These are phyloP conservation scores for Xanthoconium purpureum DNA, from an alignment of 768 basidiomycete genomes.

Conservation along the genomic window DNA sequence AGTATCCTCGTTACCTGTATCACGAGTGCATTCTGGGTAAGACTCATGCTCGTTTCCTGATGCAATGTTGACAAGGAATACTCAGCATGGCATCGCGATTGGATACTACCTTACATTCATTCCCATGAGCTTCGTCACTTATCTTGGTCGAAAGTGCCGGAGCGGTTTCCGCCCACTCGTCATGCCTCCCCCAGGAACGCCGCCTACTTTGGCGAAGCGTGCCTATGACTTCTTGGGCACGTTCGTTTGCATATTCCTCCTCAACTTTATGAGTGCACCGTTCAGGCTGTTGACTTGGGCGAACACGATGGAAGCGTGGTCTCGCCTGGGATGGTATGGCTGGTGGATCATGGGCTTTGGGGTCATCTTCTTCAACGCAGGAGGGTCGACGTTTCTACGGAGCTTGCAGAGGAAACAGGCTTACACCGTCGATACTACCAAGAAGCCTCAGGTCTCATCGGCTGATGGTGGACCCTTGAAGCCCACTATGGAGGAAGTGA, in stretches of 20 bases:
- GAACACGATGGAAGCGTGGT: constrained; percentile 68
- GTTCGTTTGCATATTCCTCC: constrained; percentile 52
- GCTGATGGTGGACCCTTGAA: neutral
- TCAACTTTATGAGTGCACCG: constrained; percentile 81
- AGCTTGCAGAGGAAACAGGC: constrained; percentile 43
- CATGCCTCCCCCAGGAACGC: constrained; percentile 46
- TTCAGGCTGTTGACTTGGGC: constrained; percentile 75
- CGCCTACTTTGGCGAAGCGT: constrained; percentile 51
- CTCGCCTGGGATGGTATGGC: constrained; percentile 74
- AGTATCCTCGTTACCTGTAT: constrained; percentile 91
- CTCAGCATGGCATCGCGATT: constrained; percentile 86
- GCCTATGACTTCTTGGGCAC: constrained; percentile 64
- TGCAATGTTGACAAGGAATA: neutral
- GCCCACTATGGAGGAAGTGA: neutral
- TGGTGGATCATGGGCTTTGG: constrained; percentile 61
- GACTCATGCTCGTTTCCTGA: constrained; percentile 24
- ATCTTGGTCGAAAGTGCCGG: constrained; percentile 74
- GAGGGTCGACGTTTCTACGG: constrained; percentile 56
- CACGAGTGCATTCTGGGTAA: constrained; percentile 93
- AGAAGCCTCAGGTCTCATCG: neutral
- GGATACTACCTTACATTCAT: constrained; percentile 95
- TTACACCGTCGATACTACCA: neutral
- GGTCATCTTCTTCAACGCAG: constrained; percentile 73
- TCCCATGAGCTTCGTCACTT: constrained; percentile 80
- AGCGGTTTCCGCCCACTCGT: constrained; percentile 81